Percentiles rank a stretch among this genome's conserved stretches.
Evolutionary conservation across 2,329 filamentous ascomycete species (phyloP).

Genomic region (Alternaria postmessia): DNA sequence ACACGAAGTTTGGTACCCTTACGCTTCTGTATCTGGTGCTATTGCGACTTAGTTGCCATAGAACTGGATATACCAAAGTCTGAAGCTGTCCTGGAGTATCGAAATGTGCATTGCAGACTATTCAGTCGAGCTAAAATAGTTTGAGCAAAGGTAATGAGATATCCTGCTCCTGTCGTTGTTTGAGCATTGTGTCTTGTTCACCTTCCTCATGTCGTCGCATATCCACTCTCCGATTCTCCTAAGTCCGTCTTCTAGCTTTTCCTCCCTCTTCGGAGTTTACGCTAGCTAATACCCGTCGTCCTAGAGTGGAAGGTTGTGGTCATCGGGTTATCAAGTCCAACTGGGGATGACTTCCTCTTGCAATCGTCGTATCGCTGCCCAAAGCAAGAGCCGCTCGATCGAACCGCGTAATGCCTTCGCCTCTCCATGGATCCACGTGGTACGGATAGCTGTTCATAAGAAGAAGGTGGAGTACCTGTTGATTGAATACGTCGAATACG

Average conservation of each 20-base stretch:
- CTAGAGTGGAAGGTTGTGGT: too few relatives aligned
- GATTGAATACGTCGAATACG: neutral
- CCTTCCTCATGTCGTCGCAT: conserved; percentile 45
- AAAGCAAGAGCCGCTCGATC: too few relatives aligned
- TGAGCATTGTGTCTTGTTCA: neutral
- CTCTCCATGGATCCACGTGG: neutral
- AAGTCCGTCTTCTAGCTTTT: too few relatives aligned
- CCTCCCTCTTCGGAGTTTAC: too few relatives aligned
- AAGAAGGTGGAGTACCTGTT: neutral
- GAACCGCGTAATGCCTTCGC: neutral
- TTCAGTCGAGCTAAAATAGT: too few relatives aligned
- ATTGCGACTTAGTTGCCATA: neutral
- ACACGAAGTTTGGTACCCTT: neutral
- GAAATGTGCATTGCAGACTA: too few relatives aligned
- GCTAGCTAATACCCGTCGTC: too few relatives aligned
- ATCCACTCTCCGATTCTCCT: too few relatives aligned
- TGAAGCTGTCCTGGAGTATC: neutral
- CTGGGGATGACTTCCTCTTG: too few relatives aligned
- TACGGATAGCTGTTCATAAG: neutral
- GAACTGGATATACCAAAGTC: neutral
- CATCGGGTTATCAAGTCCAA: too few relatives aligned
- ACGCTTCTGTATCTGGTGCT: neutral
- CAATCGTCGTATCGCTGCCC: too few relatives aligned
- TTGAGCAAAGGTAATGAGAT: too few relatives aligned
- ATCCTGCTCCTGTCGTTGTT: neutral